Evolutionary conservation across 345 rosid genomes (phyloP), one percentile per base, ranked within the genome.

Genomic region (Cardiospermum halicacabum): DNA sequence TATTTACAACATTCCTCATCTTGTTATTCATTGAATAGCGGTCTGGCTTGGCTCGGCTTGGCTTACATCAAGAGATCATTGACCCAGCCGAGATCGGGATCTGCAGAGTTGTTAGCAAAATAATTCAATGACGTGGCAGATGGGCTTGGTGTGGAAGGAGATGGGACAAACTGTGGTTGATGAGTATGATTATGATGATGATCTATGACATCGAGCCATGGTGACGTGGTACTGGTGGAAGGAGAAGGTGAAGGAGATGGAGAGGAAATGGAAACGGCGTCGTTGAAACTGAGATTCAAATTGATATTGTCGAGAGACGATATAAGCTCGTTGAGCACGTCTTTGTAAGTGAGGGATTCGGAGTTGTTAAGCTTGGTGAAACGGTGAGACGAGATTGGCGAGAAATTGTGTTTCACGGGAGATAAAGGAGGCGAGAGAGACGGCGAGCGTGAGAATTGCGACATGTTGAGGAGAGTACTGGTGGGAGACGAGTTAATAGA

Each of bases 41-140:
- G 16, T n/a, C 2, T 22, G 30, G 12, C 10, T 55, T 28, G 16
- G 53, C 3, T 58, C 58, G 6, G 42, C 68, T 0, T 55, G 53
- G 36, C 56, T 78, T 80, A 93, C 85, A 73, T 89, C 69, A 93
- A 60, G 15, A 93, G 94, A 31, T 93, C 98, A 67, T 86, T 88
- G 21, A 93, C 96, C 98, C 98, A 93, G 57, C 92, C 94, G 7
- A 93, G 77, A 81, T 93, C 96, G 53, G 83, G 91, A 77, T 81
- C 92, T 15, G 75, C 60, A 64, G 64, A 28, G 66, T 66, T 42
- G 65, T 65, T 34, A 19, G 25, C 59, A 4, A 62, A 69, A 43
- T 66, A 69, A 49, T 61, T 72, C 3, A 28, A 32, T 26, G 68
- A 45, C 2, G 64, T 39, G 2, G 51, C 69, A 5, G 72, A 42